Evolutionary conservation across 2,329 filamentous ascomycete genomes (phyloP).

Genomic region (Pseudogymnoascus pannorum): DNA sequence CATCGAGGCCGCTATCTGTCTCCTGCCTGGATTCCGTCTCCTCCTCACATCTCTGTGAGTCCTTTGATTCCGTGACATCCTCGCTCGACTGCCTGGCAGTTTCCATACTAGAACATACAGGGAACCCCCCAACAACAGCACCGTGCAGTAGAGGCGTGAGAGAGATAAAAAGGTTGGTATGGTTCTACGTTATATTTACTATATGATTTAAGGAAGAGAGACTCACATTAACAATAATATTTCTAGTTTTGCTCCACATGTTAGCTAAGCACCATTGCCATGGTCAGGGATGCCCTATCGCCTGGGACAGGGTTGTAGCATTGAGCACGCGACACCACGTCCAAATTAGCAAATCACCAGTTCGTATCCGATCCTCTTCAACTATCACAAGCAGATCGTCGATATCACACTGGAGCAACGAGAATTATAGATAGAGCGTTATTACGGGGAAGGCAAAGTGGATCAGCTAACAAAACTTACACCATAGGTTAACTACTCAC

Average conservation of each 20-base stretch:
- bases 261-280: background rate
- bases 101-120: background rate
- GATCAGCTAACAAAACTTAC: background rate
- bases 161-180: background rate
- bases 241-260: background rate
- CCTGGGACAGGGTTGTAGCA: too few relatives aligned
- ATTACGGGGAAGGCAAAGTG: background rate
- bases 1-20: constrained; percentile 40
- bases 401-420: background rate
- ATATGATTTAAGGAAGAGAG: background rate
- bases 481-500: too few relatives aligned
- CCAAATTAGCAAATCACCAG: background rate
- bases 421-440: background rate
- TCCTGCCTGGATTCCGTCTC: background rate
- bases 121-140: background rate
- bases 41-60: background rate
- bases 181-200: background rate
- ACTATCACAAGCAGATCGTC: background rate
- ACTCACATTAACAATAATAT: background rate
- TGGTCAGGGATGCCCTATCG: background rate
- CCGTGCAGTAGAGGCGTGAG: background rate
- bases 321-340: background rate
- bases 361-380: background rate
- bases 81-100: background rate
- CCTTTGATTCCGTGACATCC: background rate